These are phyloP conservation scores for Amanita polypyramis DNA, from an alignment of 768 basidiomycete species.

Conservation along the genomic window DNA sequence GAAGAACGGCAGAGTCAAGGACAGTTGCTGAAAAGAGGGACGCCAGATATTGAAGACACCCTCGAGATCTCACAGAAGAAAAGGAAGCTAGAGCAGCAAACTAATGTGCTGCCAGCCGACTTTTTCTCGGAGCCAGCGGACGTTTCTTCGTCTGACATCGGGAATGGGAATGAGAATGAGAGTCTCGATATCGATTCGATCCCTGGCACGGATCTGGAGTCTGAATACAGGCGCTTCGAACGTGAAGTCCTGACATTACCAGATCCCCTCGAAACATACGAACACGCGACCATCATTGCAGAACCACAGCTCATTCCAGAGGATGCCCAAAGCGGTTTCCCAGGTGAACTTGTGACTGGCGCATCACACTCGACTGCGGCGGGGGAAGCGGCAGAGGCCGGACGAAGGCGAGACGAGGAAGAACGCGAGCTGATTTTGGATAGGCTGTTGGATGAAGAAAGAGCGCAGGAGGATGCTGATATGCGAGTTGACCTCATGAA, in stretches of 20 bases:
- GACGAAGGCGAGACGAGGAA: constrained; percentile 16
- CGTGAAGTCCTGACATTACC: constrained; percentile 42
- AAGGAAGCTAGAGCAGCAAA: constrained; percentile 1
- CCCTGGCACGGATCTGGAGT: constrained; percentile 54
- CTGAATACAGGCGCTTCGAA: constrained; percentile 51
- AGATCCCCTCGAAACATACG: constrained; percentile 41
- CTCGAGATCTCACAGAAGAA: constrained; percentile 11
- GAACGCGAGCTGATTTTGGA: constrained; percentile 65
- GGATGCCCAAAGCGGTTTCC: constrained; percentile 33
- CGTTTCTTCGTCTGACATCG: constrained; percentile 31
- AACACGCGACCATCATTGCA: constrained; percentile 59
- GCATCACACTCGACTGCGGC: constrained; percentile 14
- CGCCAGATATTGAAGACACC: constrained; percentile 14
- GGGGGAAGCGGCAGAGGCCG: constrained; percentile 16
- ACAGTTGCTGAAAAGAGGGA: constrained; percentile 17
- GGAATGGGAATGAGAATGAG: constrained; percentile 23
- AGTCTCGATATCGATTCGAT: constrained; percentile 11
- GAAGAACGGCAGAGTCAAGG: constrained; percentile 22
- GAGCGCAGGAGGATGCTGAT: constrained; percentile 82
- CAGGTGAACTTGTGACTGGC: background rate
- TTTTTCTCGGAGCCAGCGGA: constrained; percentile 75
- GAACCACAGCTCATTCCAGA: constrained; percentile 51
- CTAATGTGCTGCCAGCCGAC: constrained; percentile 42
- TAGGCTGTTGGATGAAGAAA: constrained; percentile 73
- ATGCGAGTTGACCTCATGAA: constrained; percentile 60